Evolutionary conservation across 2,329 filamentous ascomycete genomes (phyloP).

Genomic region (Xylariaceae sp.): DNA sequence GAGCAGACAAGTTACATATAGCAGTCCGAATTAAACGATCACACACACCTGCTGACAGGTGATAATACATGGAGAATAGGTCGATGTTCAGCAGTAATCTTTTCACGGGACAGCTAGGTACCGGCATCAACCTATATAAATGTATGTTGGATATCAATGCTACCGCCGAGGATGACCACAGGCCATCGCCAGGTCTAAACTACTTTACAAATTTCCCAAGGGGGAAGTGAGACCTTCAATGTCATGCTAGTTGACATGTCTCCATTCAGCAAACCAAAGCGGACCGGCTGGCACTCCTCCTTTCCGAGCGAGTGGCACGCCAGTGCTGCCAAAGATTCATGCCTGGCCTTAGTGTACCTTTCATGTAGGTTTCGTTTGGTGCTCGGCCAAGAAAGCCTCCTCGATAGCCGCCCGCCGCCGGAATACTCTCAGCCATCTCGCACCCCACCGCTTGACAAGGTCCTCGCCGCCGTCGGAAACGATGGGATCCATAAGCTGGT

Average conservation of each 20-base stretch:
- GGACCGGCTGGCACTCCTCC: neutral
- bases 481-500: conserved; percentile 72
- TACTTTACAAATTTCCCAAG: conserved; percentile 16
- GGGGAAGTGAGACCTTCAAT: neutral
- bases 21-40: no score
- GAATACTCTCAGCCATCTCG: conserved; percentile 87
- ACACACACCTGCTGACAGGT: no score
- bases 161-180: neutral
- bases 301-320: neutral
- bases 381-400: conserved; percentile 61
- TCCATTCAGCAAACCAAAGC: neutral
- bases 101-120: no score
- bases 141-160: no score
- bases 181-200: neutral
- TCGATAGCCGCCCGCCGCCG: conserved; percentile 83
- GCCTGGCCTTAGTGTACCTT: conserved; percentile 7
- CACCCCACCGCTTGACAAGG: conserved; percentile 79
- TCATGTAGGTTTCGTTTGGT: conserved; percentile 23
- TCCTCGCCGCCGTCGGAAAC: conserved; percentile 63
- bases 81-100: no score
- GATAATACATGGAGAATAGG: no score
- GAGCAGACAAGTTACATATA: no score
- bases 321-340: conserved; percentile 56
- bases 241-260: neutral
- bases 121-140: no score